Percentiles rank a stretch among this genome's conserved stretches.
phyloP scores from a whole-genome alignment of 2,329 filamentous ascomycete species.

The Akanthomyces muscarius region DNA sequence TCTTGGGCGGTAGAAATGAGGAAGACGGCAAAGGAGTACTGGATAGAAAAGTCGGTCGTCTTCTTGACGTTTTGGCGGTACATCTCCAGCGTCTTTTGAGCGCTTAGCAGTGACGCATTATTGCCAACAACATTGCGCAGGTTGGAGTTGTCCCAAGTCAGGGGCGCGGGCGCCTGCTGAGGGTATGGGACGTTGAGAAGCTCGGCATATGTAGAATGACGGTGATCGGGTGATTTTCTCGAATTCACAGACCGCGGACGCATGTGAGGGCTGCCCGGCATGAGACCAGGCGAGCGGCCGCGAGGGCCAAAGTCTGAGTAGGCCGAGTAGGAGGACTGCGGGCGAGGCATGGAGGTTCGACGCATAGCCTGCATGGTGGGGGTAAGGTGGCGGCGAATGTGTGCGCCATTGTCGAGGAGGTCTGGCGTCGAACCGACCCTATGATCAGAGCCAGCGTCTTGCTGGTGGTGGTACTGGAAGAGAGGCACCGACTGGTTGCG shows the following conservation, averaged over 20 bases:
- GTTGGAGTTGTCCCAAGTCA: constrained; percentile 74
- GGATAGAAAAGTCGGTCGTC: constrained; percentile 81
- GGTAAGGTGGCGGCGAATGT: constrained; percentile 59
- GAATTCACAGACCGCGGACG: constrained; percentile 48
- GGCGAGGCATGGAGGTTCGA: constrained; percentile 60
- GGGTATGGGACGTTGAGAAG: constrained; percentile 70
- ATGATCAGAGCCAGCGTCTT: constrained; percentile 40
- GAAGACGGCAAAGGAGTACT: constrained; percentile 95
- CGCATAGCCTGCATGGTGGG: constrained; percentile 52
- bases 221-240: constrained; percentile 53
- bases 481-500: constrained; percentile 48
- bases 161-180: constrained; percentile 64
- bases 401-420: constrained; percentile 45
- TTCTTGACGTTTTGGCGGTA: constrained; percentile 97
- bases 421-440: constrained; percentile 49
- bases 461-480: constrained; percentile 61
- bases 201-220: constrained; percentile 54
- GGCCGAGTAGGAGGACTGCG: constrained; percentile 71
- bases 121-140: constrained; percentile 76
- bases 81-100: constrained; percentile 95
- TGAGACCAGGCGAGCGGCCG: constrained; percentile 55
- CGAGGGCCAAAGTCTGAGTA: constrained; percentile 64
- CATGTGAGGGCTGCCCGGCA: constrained; percentile 39
- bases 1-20: constrained; percentile 87
- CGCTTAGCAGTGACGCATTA: constrained; percentile 86